A percentile compares a stretch with the other conserved stretches of the same genome.
Conservation (phyloP, 1,139 yeast species). For the Protomyces lactucae-debilis region DNA sequence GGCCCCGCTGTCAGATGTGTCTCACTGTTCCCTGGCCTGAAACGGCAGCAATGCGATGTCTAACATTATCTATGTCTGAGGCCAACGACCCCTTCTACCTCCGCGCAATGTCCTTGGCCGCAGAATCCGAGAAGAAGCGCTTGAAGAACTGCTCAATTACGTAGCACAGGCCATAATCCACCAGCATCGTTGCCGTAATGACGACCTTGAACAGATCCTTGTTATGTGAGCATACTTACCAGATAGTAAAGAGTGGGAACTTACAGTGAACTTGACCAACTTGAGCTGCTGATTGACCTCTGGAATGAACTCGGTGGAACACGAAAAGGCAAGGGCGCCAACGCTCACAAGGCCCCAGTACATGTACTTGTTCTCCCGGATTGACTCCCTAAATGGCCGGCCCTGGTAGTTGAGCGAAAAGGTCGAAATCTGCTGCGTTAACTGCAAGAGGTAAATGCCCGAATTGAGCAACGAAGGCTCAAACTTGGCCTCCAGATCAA, state of each 20-base stretch:
- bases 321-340: constrained; percentile 78
- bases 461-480: constrained; percentile 88
- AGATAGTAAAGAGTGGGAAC: constrained; percentile 53
- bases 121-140: constrained; percentile 79
- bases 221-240: neutral
- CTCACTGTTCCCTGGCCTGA: too few relatives aligned
- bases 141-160: constrained; percentile 75
- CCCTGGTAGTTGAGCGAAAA: constrained; percentile 98
- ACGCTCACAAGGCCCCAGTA: constrained; percentile 92
- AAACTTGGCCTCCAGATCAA: constrained; percentile 85
- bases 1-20: too few relatives aligned
- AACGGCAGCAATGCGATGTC: too few relatives aligned
- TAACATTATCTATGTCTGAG: too few relatives aligned
- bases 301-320: constrained; percentile 86
- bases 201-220: constrained; percentile 7
- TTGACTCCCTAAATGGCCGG: constrained; percentile 89
- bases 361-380: constrained; percentile 91
- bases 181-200: constrained; percentile 44
- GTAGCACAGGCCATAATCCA: constrained; percentile 76
- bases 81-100: too few relatives aligned
- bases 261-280: constrained; percentile 75
- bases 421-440: constrained; percentile 95
- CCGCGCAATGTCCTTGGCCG: constrained; percentile 82
- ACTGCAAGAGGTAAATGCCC: constrained; percentile 87
- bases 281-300: constrained; percentile 88